phyloP scores from a whole-genome alignment of 257 asterid genomes.

The Misopates orontium region DNA sequence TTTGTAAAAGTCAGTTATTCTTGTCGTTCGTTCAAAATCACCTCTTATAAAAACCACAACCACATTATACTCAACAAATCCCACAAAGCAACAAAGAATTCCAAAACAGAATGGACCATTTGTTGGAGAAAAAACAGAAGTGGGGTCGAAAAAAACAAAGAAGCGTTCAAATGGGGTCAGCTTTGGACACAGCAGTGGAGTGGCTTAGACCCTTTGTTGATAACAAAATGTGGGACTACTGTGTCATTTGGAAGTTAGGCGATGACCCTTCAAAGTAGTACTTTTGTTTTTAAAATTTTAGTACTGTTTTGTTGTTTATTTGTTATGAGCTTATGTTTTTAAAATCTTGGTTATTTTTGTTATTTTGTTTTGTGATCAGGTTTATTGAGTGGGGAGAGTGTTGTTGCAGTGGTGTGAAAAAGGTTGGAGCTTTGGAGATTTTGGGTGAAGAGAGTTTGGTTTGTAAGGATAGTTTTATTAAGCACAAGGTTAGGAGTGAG shows the following conservation, averaged over 20 bases:
- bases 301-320: not conserved
- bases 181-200: conserved; percentile 43
- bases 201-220: conserved; percentile 61
- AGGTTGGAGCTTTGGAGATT: conserved; percentile 15
- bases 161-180: conserved; percentile 54
- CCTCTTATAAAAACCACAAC: conserved; percentile 22
- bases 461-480: conserved; percentile 55
- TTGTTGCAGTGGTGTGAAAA: conserved; percentile 69
- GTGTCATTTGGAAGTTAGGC: conserved; percentile 77
- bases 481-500: conserved; percentile 50
- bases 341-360: conserved; percentile 18
- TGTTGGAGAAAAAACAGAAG: not conserved
- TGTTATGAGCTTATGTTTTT: conserved; percentile 1
- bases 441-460: conserved; percentile 44
- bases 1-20: no score
- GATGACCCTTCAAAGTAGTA: conserved; percentile 79
- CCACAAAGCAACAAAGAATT: not conserved
- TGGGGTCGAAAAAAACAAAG: conserved; percentile 34
- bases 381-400: conserved; percentile 81
- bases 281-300: not conserved
- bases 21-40: not conserved
- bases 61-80: conserved; percentile 4
- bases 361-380: conserved; percentile 36
- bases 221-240: conserved; percentile 64
- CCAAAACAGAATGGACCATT: conserved; percentile 10